These are phyloP conservation scores for Hordeum vulgare DNA, from an alignment of 176 grass and related monocot species.

Conservation along the genomic window DNA sequence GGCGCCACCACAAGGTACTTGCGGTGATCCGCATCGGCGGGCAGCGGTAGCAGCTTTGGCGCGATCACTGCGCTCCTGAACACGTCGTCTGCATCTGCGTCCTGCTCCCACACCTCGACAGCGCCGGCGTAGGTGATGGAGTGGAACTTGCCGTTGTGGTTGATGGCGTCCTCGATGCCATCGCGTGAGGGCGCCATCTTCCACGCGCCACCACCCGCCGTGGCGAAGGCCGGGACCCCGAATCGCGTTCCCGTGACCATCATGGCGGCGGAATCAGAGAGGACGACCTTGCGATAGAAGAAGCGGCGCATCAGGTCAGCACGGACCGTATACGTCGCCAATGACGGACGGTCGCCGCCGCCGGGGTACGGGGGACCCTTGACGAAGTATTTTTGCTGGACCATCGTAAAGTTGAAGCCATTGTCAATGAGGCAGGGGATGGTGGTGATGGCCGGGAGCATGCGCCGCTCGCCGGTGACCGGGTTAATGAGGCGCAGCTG, in stretches of 20 bases:
- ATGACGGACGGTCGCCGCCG: neutral
- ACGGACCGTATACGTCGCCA: neutral
- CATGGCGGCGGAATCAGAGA: neutral
- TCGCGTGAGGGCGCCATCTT: neutral
- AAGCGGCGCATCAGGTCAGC: neutral
- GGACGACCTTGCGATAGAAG: neutral
- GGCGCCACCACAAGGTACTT: slow-evolving; percentile 4
- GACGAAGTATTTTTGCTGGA: neutral
- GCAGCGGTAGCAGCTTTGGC: neutral
- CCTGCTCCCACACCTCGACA: neutral
- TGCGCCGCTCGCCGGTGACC: neutral
- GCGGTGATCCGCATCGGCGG: no score
- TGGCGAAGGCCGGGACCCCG: neutral
- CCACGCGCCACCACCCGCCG: neutral
- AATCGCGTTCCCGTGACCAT: neutral
- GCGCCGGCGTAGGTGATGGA: neutral
- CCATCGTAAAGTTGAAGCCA: neutral
- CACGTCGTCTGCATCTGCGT: neutral
- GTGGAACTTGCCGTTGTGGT: neutral
- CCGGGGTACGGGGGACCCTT: neutral
- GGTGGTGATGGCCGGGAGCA: neutral
- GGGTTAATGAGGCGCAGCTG: neutral
- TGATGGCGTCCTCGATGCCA: neutral
- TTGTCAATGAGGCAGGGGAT: neutral
- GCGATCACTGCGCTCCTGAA: no score